Percentiles rank a stretch among this genome's conserved stretches.
Evolutionary conservation across 371 early-diverging fungal species (phyloP).

Genomic region (Apophysomyces sp.): DNA sequence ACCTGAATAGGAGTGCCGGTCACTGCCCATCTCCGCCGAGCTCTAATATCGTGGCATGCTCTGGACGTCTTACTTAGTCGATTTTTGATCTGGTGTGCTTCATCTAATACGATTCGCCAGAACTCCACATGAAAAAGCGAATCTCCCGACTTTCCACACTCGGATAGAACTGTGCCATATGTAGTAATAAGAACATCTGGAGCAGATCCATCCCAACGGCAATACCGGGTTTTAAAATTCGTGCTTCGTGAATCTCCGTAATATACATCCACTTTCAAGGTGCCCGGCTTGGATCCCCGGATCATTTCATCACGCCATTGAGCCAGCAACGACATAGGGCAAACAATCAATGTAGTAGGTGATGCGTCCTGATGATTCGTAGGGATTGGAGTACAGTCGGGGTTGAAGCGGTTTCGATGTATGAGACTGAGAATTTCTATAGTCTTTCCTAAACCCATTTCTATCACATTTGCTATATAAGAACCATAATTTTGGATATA

Average conservation of each 20-base stretch:
- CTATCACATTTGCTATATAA: slow-evolving; percentile 19
- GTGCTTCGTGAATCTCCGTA: slow-evolving; percentile 49
- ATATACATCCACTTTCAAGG: slow-evolving; percentile 50
- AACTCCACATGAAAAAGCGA: slow-evolving; percentile 43
- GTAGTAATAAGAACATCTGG: slow-evolving; percentile 69
- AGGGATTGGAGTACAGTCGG: slow-evolving; percentile 9
- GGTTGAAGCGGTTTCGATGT: slow-evolving; percentile 49
- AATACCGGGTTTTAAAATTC: slow-evolving; percentile 7
- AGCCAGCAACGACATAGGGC: slow-evolving; percentile 68
- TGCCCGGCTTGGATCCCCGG: slow-evolving; percentile 44
- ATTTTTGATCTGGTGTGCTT: slow-evolving; percentile 79
- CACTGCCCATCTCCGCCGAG: slow-evolving; percentile 76
- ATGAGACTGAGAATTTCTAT: slow-evolving; percentile 81
- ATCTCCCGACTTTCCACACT: slow-evolving; percentile 26
- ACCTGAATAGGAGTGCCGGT: slow-evolving; percentile 77
- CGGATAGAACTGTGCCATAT: slow-evolving; percentile 62
- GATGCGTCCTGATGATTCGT: slow-evolving; percentile 15
- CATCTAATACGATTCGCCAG: slow-evolving; percentile 73
- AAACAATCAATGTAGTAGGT: slow-evolving; percentile 64
- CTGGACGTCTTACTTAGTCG: slow-evolving; percentile 54
- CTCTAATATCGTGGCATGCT: slow-evolving; percentile 59
- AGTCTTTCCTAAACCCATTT: slow-evolving; percentile 93
- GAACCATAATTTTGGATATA: neutral
- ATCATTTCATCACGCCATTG: slow-evolving; percentile 75
- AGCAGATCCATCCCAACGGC: slow-evolving; percentile 35